These are phyloP conservation scores for Colletotrichum aenigma DNA, from an alignment of 2,329 filamentous ascomycete genomes.

Conservation along the genomic window DNA sequence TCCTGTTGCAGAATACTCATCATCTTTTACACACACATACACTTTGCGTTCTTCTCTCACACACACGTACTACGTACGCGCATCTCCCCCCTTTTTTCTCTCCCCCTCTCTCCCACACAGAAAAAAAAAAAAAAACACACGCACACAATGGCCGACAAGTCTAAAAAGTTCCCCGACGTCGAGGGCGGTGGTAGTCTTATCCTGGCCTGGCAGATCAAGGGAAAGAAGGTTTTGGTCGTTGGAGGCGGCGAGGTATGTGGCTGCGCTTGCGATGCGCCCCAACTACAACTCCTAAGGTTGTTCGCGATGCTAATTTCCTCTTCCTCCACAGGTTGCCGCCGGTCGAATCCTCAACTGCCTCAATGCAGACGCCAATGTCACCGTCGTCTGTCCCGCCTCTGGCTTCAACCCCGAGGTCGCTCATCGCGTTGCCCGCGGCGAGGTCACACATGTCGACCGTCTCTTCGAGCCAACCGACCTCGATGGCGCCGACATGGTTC, in stretches of 20 bases:
- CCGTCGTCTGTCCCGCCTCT: slow-evolving; percentile 77
- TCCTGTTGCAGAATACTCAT: background rate
- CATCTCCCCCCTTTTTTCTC: background rate
- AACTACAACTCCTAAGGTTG: background rate
- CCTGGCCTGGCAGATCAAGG: slow-evolving; percentile 91
- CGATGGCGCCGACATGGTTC: slow-evolving; percentile 81
- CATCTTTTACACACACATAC: background rate
- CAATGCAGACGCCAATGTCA: slow-evolving; percentile 91
- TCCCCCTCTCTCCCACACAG: background rate
- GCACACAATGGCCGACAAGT: slow-evolving; percentile 13
- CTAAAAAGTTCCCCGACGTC: slow-evolving; percentile 72
- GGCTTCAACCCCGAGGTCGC: slow-evolving; percentile 90
- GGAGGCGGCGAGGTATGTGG: slow-evolving; percentile 87
- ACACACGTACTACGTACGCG: background rate
- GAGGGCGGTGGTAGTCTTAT: slow-evolving; percentile 93
- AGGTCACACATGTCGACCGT: slow-evolving; percentile 82
- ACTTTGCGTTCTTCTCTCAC: background rate
- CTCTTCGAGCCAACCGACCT: slow-evolving; percentile 88
- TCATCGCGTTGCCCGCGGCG: slow-evolving; percentile 74
- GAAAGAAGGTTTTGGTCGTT: slow-evolving; percentile 88
- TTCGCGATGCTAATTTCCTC: background rate
- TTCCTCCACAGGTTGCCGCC: slow-evolving; percentile 76
- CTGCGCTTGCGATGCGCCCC: background rate
- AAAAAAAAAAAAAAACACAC: background rate
- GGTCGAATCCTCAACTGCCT: slow-evolving; percentile 93